Conservation (phyloP, 139 green algal species). For the Spirogloea muscicola region DNA sequence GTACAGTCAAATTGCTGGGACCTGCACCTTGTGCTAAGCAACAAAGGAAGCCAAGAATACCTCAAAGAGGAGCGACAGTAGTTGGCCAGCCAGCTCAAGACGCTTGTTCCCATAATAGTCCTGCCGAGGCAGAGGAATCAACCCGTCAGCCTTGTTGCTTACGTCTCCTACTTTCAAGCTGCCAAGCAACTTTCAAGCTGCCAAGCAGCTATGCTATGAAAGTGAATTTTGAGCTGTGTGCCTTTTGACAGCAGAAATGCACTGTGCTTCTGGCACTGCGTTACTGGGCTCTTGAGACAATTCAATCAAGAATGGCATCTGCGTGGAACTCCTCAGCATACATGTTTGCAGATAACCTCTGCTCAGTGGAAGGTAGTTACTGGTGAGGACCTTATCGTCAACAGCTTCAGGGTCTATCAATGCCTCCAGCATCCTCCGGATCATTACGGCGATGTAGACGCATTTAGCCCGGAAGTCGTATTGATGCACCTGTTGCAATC, state of each 20-base stretch:
- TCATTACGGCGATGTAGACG: constrained; percentile 86
- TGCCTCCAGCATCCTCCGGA: constrained; percentile 87
- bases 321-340: background rate
- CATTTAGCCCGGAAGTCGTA: constrained; percentile 88
- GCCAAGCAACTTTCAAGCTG: background rate
- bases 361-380: background rate
- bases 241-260: background rate
- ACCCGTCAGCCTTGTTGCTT: too few species aligned
- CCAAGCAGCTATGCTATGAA: background rate
- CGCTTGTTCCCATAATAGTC: constrained; percentile 99
- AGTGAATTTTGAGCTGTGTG: background rate
- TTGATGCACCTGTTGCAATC: constrained; percentile 33
- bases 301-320: background rate
- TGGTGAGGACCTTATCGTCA: constrained; percentile 70
- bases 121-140: constrained; percentile 11
- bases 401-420: constrained; percentile 80
- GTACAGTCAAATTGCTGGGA: too few species aligned
- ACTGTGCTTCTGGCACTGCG: background rate
- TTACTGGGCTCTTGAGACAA: background rate
- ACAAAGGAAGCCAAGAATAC: too few species aligned
- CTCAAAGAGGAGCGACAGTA: constrained; percentile 97
- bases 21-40: too few species aligned
- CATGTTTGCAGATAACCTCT: constrained; percentile 3
- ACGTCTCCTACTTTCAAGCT: too few species aligned
- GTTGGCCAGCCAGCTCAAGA: constrained; percentile 88